A percentile compares a stretch with the other conserved stretches of the same genome.
Conservation (phyloP, 1,139 yeast species). For the Debaryomyces fabryi region DNA sequence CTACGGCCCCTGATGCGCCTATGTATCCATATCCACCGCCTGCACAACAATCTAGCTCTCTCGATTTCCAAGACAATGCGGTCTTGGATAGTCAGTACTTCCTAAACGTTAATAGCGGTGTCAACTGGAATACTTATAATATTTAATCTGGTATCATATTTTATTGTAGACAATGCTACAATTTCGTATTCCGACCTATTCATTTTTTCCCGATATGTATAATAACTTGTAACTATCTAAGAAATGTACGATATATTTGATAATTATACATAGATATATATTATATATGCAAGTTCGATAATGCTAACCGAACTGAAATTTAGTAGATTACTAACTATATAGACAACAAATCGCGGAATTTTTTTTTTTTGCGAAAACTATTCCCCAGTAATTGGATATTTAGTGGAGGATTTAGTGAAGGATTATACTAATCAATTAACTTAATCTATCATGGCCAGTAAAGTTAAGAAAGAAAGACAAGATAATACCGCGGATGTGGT, state of each 20-base stretch:
- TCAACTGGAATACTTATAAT: slow-evolving; percentile 13
- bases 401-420: slow-evolving; percentile 3
- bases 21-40: background rate
- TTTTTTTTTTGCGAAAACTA: background rate
- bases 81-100: slow-evolving; percentile 15
- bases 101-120: slow-evolving; percentile 15
- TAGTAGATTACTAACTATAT: background rate
- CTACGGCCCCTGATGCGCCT: background rate
- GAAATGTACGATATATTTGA: background rate
- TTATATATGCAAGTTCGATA: background rate
- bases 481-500: background rate
- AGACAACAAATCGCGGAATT: background rate
- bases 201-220: background rate
- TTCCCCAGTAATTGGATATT: slow-evolving; percentile 2
- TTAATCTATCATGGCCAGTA: slow-evolving; percentile 5
- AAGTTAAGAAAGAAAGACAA: slow-evolving; percentile 8
- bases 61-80: slow-evolving; percentile 1
- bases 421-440: background rate
- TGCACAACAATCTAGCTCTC: background rate
- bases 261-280: background rate
- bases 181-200: background rate
- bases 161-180: background rate
- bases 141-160: background rate
- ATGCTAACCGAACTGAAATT: background rate
- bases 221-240: background rate